Evolutionary conservation across 192 early-diverging fungal species (phyloP).

Genomic region (Phycomyces blakesleeanus): DNA sequence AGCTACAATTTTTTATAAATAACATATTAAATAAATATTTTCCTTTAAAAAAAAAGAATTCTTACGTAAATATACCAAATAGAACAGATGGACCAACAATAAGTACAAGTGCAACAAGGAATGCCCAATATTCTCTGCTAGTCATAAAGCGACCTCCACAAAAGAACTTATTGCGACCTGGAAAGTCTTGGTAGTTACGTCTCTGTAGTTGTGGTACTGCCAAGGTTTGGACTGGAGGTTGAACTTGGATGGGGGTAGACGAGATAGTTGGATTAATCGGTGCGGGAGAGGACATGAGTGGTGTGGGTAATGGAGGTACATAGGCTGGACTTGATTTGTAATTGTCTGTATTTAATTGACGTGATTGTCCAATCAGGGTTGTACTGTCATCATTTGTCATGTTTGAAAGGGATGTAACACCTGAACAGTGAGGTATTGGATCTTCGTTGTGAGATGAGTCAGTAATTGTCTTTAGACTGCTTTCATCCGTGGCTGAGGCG

Average conservation of each 20-base stretch:
- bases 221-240: slow-evolving; percentile 1
- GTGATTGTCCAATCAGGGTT: slow-evolving; percentile 3
- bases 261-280: slow-evolving; percentile 1
- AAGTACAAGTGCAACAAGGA: slow-evolving; percentile 52
- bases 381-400: slow-evolving; percentile 14
- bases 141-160: slow-evolving; percentile 64
- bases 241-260: neutral
- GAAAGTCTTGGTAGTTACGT: slow-evolving; percentile 47
- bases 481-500: slow-evolving; percentile 2
- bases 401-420: slow-evolving; percentile 13
- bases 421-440: slow-evolving; percentile 15
- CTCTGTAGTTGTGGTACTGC: slow-evolving; percentile 4
- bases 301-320: slow-evolving; percentile 1
- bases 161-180: slow-evolving; percentile 57
- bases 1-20: neutral
- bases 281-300: slow-evolving; percentile 2
- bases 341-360: too few species aligned
- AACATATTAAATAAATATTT: neutral
- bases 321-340: slow-evolving; percentile 1
- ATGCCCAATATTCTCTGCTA: slow-evolving; percentile 58
- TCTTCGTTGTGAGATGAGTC: slow-evolving; percentile 15
- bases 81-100: slow-evolving; percentile 53
- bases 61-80: slow-evolving; percentile 56
- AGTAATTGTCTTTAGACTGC: neutral
- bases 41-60: neutral